These are phyloP conservation scores for Xylariaceae sp. DNA, from an alignment of 2,329 filamentous ascomycete genomes.

Conservation along the genomic window DNA sequence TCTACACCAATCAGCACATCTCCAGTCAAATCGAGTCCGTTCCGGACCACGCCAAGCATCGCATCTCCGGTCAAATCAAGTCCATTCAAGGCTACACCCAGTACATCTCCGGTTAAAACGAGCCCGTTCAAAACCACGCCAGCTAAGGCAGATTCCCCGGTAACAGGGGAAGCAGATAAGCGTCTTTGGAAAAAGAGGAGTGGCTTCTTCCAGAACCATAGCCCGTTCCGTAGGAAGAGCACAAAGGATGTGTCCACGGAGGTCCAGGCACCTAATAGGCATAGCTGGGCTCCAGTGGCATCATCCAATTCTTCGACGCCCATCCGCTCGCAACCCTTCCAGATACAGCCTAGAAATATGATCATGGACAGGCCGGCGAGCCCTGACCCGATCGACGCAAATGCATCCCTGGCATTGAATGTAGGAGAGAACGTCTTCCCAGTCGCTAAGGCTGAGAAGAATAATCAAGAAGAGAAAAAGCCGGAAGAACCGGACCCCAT, in stretches of 20 bases:
- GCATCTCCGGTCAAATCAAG: slow-evolving; percentile 32
- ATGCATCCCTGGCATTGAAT: slow-evolving; percentile 88
- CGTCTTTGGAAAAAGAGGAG: slow-evolving; percentile 67
- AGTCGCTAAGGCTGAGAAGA: slow-evolving; percentile 72
- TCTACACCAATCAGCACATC: slow-evolving; percentile 33
- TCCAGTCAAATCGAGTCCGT: background rate
- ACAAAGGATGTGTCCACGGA: slow-evolving; percentile 73
- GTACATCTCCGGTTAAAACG: slow-evolving; percentile 33
- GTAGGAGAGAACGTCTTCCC: slow-evolving; percentile 95
- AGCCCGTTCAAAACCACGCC: background rate
- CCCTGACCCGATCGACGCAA: slow-evolving; percentile 83
- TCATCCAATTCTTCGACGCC: slow-evolving; percentile 23
- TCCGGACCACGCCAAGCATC: background rate
- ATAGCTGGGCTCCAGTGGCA: slow-evolving; percentile 52
- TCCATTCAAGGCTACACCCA: background rate
- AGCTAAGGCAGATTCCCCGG: slow-evolving; percentile 32
- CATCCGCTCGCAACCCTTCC: slow-evolving; percentile 40
- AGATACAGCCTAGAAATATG: slow-evolving; percentile 37
- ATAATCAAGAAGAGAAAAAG: slow-evolving; percentile 36
- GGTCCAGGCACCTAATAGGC: slow-evolving; percentile 46
- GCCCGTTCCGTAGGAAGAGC: slow-evolving; percentile 89
- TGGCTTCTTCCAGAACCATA: slow-evolving; percentile 89
- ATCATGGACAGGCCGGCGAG: slow-evolving; percentile 51
- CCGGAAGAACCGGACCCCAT: slow-evolving; percentile 78
- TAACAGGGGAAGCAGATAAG: slow-evolving; percentile 50